These are phyloP conservation scores for Salix dunnii DNA, from an alignment of 345 rosid genomes.

Conservation along the genomic window DNA sequence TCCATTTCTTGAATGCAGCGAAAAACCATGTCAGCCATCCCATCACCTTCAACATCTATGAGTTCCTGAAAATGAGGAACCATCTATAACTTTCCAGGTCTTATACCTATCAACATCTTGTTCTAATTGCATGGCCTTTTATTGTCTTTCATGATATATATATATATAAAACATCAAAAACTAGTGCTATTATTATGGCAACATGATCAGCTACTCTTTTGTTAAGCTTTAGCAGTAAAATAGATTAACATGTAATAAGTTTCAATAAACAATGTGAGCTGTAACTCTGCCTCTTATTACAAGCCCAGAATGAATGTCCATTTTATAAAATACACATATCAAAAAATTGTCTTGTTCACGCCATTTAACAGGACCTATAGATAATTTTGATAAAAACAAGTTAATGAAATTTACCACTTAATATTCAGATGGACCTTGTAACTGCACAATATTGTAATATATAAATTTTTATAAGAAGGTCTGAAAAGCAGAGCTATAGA, in stretches of 20 bases:
- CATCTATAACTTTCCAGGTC: constrained; percentile 5
- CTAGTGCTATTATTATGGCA: neutral
- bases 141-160: neutral
- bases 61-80: constrained; percentile 56
- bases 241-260: neutral
- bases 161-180: neutral
- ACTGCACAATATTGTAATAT: neutral
- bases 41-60: constrained; percentile 98
- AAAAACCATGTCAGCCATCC: constrained; percentile 99
- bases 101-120: neutral
- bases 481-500: neutral
- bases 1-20: constrained; percentile 99
- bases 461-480: neutral
- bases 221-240: neutral
- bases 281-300: neutral
- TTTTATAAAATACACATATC: neutral
- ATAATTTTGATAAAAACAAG: neutral
- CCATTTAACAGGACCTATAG: neutral
- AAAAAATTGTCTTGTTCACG: neutral
- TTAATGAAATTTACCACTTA: neutral
- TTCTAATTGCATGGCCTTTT: constrained; percentile 6
- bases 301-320: neutral
- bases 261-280: neutral
- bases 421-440: neutral
- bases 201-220: neutral